Evolutionary conservation across 306 rosid genomes (phyloP), one percentile per base, ranked within the genome.

Genomic region (Medicago arabica): DNA sequence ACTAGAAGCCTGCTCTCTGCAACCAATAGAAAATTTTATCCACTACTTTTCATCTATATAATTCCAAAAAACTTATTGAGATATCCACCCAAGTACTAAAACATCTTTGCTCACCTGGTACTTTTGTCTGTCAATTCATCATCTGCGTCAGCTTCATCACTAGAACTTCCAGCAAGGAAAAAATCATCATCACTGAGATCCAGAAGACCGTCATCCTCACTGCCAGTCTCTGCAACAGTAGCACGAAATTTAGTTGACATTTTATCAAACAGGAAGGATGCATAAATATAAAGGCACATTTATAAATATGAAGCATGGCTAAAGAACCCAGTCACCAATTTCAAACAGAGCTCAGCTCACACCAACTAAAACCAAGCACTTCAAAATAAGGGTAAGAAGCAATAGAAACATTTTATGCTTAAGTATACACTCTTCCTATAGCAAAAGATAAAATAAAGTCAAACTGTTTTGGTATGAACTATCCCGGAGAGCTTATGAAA

Each of bases 101-200:
- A 36, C 47, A 76, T 79, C 76, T 53, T 57, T 17, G 6, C 73
- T 70, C 23, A 79, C 99, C 96, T 92, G 25, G 98, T 71, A 82
- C 99, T 92, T 83, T 89, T 95, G 79, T 92, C 99, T 2, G 99
- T 95, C 96, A 96, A 95, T 84, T 95, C 99, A 87, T 95, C 99
- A 68, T 95, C 99, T 13, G 97, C 98, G 82, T 94, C 93, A 50
- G 95, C 97, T 83, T 95, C 99, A 68, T 92, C 97, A 75, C 97
- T 90, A 71, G 97, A 92, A 82, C 97, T 95, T 70, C 97, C 97
- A 82, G 74, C 73, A 58, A 86, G 80, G 71, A 95, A 95, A 86
- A 95, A 95, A 83, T 95, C 99, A 83, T 95, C 99, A 46, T 92
- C 99, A 83, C 97, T 95, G 72, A 92, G 80, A 87, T 95, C 99